Base-by-base conservation (phyloP, 1,139 yeast species). In the Meyerozyma athensensis region DNA sequence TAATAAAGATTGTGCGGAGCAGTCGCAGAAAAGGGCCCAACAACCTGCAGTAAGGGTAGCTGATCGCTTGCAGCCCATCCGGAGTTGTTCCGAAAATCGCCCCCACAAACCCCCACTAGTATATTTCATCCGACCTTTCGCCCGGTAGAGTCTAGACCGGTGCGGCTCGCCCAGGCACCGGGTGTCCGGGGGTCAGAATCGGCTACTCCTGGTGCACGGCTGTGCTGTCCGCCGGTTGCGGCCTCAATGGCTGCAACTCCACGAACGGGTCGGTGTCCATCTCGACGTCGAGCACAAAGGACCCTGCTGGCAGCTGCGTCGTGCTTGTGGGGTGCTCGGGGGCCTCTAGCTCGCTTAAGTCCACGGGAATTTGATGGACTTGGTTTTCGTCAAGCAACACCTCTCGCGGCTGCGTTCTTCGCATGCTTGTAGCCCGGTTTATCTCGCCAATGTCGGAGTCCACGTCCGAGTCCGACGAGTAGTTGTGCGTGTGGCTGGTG, bases 391-490 rank as follows among this genome's bases (percentile, higher is more conserved):
- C 19, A 17, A 37, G 17, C 17, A 33, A 16, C 24, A 35, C 28
- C 23, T 28, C 33, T 18, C 28, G 12, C 4, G 28, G 20, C 34
- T 33, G 22, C 24, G 46, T 47, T 21, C 58, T 43, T 22, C 66
- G 50, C 5, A 67, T 53, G 39, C 72, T 65, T 8, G 73, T 66
- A 36, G 74, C 74, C 9, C 75, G 56, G 32, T 63, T 61, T 37
- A 70, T 70, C 44, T 69, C 72, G 7, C 74, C 75, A 34, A 70
- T 66, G 45, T 70, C 76, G 7, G 70, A 63, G 50, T 70, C 76
- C 26, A 69, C 72, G 44, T 70, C 76, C 16, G 68, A 61, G 45
- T 68, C 75, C 21, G 20, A 24, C 17, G 28, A 24, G 28, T 24
- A 24, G 14, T 14, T 12, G 14, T 24, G n/a, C 10, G 28, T 24